Percentiles rank a stretch among this genome's conserved stretches.
These are phyloP conservation scores for Rhizoclosmatium sp. DNA, from an alignment of 192 early-diverging fungal species.

Conservation along the genomic window DNA sequence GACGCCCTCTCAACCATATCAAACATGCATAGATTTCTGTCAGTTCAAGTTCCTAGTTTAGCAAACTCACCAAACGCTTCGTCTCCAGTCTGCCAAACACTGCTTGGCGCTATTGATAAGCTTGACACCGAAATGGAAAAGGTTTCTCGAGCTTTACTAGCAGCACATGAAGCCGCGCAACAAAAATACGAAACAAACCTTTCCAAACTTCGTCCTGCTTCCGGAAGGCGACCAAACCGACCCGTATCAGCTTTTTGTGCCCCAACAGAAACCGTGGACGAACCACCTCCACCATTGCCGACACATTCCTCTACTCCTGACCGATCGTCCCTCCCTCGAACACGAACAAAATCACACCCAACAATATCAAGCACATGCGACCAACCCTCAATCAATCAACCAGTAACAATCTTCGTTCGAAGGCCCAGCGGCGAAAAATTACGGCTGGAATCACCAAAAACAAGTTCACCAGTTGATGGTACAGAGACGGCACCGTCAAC, in stretches of 20 bases:
- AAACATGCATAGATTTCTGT: constrained; percentile 11
- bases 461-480: neutral
- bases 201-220: neutral
- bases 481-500: neutral
- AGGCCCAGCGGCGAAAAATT: neutral
- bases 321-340: neutral
- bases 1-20: neutral
- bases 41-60: neutral
- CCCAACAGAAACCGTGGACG: neutral
- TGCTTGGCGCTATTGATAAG: constrained; percentile 2
- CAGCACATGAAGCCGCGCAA: neutral
- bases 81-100: neutral
- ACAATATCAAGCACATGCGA: neutral
- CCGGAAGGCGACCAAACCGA: neutral
- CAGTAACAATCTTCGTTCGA: neutral
- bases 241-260: neutral
- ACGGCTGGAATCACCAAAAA: neutral
- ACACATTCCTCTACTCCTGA: neutral
- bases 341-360: neutral
- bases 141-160: neutral
- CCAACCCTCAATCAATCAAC: neutral
- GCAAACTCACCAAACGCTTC: constrained; percentile 1
- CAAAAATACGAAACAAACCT: neutral
- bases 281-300: neutral
- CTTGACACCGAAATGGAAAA: constrained; percentile 11